Evolutionary conservation across 192 early-diverging fungal genomes (phyloP).

Genomic region (Thoreauomyces humboldtii): DNA sequence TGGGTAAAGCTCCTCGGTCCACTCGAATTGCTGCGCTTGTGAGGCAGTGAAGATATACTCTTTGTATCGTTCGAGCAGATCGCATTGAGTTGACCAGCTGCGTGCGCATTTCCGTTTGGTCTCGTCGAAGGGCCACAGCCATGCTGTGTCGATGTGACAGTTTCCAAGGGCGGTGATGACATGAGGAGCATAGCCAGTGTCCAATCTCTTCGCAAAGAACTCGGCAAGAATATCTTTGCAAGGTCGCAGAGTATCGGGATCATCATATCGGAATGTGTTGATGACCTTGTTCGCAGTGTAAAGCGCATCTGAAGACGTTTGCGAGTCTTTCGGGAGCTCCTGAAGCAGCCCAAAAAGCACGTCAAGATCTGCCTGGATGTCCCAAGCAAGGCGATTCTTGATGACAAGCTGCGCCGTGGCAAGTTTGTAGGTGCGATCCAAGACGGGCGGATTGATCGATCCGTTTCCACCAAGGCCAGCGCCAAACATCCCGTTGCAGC

Average conservation of each 20-base stretch:
- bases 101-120: slow-evolving; percentile 82
- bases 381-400: slow-evolving; percentile 65
- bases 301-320: slow-evolving; percentile 77
- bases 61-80: slow-evolving; percentile 80
- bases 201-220: slow-evolving; percentile 67
- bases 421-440: slow-evolving; percentile 62
- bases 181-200: slow-evolving; percentile 56
- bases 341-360: slow-evolving; percentile 69
- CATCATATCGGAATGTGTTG: slow-evolving; percentile 62
- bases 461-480: slow-evolving; percentile 51
- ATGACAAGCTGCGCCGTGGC: slow-evolving; percentile 67
- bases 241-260: slow-evolving; percentile 45
- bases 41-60: slow-evolving; percentile 91
- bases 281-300: slow-evolving; percentile 76
- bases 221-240: slow-evolving; percentile 47
- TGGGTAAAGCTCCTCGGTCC: slow-evolving; percentile 83
- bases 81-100: slow-evolving; percentile 42
- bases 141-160: slow-evolving; percentile 77
- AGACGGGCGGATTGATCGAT: slow-evolving; percentile 65
- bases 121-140: slow-evolving; percentile 98
- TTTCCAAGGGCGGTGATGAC: slow-evolving; percentile 85
- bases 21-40: slow-evolving; percentile 97
- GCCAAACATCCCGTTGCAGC: slow-evolving; percentile 93
- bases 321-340: slow-evolving; percentile 65
- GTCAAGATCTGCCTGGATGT: slow-evolving; percentile 74